Evolutionary conservation across 2,329 filamentous ascomycete genomes (phyloP).

Genomic region (Huntiella moniliformis): DNA sequence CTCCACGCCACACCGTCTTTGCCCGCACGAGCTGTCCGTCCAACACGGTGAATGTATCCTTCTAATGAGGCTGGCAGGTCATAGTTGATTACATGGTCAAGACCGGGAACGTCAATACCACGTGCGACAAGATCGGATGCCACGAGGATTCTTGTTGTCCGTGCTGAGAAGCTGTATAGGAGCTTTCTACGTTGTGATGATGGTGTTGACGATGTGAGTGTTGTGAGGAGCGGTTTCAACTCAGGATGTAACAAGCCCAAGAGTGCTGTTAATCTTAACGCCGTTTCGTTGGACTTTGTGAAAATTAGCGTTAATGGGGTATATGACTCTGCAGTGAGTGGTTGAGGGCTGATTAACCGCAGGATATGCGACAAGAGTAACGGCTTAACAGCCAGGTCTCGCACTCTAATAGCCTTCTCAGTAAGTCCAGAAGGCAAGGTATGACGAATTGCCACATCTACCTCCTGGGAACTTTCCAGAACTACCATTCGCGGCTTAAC

Average conservation of each 20-base stretch:
- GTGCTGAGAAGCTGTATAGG: constrained; percentile 45
- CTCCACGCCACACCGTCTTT: constrained; percentile 67
- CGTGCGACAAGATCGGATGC: constrained; percentile 87
- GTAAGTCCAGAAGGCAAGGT: constrained; percentile 41
- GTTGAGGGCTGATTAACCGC: constrained; percentile 14
- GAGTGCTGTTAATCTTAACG: constrained; percentile 69
- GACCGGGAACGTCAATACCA: constrained; percentile 62
- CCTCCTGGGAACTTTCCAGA: constrained; percentile 35
- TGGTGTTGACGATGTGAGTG: constrained; percentile 61
- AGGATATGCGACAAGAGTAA: constrained; percentile 49
- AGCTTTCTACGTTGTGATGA: constrained; percentile 50
- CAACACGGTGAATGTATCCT: constrained; percentile 80
- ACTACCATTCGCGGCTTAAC: constrained; percentile 57
- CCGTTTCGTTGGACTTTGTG: constrained; percentile 75
- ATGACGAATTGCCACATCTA: constrained; percentile 19
- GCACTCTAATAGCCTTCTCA: constrained; percentile 15
- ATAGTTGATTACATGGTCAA: constrained; percentile 84
- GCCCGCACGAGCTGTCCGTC: constrained; percentile 72
- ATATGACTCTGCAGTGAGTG: constrained; percentile 14
- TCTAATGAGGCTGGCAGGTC: constrained; percentile 67
- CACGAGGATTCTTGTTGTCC: constrained; percentile 55
- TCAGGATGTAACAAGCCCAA: constrained; percentile 46
- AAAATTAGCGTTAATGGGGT: constrained; percentile 53
- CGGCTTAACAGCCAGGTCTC: constrained; percentile 42
- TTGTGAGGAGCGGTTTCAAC: constrained; percentile 39